phyloP scores from a whole-genome alignment of 192 early-diverging fungal genomes.

The Pilaira anomala region DNA sequence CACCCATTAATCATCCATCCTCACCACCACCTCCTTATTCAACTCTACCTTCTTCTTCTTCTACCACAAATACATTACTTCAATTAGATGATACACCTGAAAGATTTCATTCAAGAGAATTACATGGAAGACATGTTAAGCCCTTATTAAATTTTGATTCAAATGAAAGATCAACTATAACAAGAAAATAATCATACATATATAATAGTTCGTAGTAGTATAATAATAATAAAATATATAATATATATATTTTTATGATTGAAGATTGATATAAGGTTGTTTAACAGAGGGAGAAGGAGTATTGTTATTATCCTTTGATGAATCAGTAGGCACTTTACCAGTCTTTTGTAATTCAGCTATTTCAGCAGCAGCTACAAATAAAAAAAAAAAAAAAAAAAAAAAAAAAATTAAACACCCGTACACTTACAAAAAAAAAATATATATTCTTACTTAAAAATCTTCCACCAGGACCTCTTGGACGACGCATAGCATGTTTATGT shows the following conservation, averaged over 20 bases:
- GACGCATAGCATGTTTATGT: conserved; percentile 96
- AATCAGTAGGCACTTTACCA: conserved; percentile 11
- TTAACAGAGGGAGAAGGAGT: not conserved
- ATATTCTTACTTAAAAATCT: conserved; percentile 70
- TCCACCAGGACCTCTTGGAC: conserved; percentile 95
- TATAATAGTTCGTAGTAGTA: too few species aligned
- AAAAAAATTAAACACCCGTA: not conserved
- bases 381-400: not conserved
- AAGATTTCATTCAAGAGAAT: conserved; percentile 19
- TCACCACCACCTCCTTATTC: not conserved
- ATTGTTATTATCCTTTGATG: not conserved
- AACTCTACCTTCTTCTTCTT: not conserved
- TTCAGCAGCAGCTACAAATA: conserved; percentile 59
- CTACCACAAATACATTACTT: conserved; percentile 7
- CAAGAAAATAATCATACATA: conserved; percentile 15
- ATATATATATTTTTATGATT: conserved; percentile 3
- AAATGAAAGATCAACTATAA: conserved; percentile 2
- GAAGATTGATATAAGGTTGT: not conserved
- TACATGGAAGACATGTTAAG: conserved; percentile 27
- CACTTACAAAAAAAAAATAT: conserved; percentile 29
- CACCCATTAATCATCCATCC: not conserved
- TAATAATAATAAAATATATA: not conserved
- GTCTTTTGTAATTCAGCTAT: conserved; percentile 56
- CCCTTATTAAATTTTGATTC: conserved; percentile 27
- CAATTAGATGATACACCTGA: conserved; percentile 24